These are phyloP conservation scores for Rhizophagus clarus DNA, from an alignment of 192 early-diverging fungal species.

Conservation along the genomic window DNA sequence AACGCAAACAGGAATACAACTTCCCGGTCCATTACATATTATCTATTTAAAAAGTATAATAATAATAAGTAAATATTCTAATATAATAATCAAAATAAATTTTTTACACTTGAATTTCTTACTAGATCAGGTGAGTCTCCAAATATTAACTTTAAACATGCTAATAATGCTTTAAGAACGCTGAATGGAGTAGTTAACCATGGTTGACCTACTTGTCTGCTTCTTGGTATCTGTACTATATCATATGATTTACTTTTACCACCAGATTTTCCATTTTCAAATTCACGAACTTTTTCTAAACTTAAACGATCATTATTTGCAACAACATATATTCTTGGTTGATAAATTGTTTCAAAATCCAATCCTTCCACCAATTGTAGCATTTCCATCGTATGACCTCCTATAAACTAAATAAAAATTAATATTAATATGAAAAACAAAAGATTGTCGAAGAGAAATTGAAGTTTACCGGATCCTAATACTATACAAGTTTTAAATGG, in stretches of 20 bases:
- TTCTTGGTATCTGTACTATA: constrained; percentile 78
- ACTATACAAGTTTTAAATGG: constrained; percentile 44
- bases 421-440: neutral
- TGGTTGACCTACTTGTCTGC: constrained; percentile 74
- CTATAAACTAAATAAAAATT: constrained; percentile 43
- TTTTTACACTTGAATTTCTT: constrained; percentile 25
- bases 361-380: constrained; percentile 66
- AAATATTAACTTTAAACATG: constrained; percentile 44
- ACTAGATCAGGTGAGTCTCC: constrained; percentile 60
- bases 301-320: constrained; percentile 67
- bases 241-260: constrained; percentile 15
- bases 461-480: constrained; percentile 34
- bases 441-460: neutral
- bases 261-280: constrained; percentile 42
- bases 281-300: constrained; percentile 51
- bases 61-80: neutral
- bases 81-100: neutral
- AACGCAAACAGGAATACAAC: constrained; percentile 74
- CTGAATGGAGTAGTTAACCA: constrained; percentile 58
- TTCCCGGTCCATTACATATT: constrained; percentile 90
- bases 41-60: constrained; percentile 44
- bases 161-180: constrained; percentile 47
- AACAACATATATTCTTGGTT: constrained; percentile 72
- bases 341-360: constrained; percentile 55
- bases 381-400: constrained; percentile 96